Percentiles rank a stretch among this genome's conserved stretches.
Evolutionary conservation across 441 rosid species (phyloP).

Genomic region (Populus hybrid): DNA sequence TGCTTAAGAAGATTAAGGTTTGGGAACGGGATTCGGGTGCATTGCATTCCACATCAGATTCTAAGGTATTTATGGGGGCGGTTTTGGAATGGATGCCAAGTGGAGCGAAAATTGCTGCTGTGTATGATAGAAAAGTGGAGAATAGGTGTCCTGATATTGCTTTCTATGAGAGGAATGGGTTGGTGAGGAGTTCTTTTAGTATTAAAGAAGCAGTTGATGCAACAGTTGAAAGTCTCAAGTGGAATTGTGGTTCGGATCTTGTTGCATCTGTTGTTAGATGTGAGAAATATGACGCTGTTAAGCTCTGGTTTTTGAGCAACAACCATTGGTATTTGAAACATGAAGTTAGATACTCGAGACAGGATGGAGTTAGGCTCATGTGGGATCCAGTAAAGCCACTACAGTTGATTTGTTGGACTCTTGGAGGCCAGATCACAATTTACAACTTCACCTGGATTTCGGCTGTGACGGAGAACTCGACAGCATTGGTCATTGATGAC

Average conservation of each 20-base stretch:
- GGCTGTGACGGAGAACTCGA: conserved; percentile 75
- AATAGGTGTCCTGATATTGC: conserved; percentile 54
- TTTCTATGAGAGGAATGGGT: conserved; percentile 87
- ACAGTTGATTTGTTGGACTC: conserved; percentile 83
- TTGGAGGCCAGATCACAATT: conserved; percentile 56
- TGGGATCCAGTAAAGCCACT: conserved; percentile 93
- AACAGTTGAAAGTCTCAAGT: conserved; percentile 59
- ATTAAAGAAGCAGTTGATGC: conserved; percentile 48
- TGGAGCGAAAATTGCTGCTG: conserved; percentile 86
- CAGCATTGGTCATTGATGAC: conserved; percentile 75
- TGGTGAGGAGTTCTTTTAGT: conserved; percentile 68
- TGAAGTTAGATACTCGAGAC: conserved; percentile 56
- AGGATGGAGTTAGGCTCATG: conserved; percentile 69
- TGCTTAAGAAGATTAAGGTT: conserved; percentile 59
- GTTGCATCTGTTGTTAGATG: conserved; percentile 74
- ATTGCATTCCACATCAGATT: conserved; percentile 69
- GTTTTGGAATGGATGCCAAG: conserved; percentile 97
- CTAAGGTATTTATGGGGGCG: conserved; percentile 57
- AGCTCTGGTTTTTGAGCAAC: conserved; percentile 84
- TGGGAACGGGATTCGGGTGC: conserved; percentile 92
- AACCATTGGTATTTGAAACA: conserved; percentile 92
- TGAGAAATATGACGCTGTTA: conserved; percentile 51
- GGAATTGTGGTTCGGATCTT: conserved; percentile 94
- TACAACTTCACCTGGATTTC: conserved; percentile 73
- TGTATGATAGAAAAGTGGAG: conserved; percentile 53